These are phyloP conservation scores for Plasmodium gallinaceum DNA, from an alignment of 169 alveolate species.

Conservation along the genomic window DNA sequence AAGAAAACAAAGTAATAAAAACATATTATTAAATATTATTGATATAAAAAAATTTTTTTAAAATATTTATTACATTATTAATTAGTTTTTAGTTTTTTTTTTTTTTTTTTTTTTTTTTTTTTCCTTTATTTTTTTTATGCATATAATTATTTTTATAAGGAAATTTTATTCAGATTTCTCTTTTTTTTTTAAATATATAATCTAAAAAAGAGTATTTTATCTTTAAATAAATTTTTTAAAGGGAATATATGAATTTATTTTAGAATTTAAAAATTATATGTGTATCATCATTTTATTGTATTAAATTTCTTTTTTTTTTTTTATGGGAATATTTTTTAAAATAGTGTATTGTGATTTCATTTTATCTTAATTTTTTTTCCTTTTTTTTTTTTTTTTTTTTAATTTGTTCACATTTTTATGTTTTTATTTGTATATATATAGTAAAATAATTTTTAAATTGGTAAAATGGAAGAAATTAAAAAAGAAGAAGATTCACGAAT, in stretches of 20 bases:
- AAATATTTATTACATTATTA: neutral
- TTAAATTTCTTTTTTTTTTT: no score
- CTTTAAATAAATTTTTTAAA: no score
- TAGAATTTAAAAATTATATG: no score
- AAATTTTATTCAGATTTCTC: no score
- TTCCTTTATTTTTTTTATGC: no score
- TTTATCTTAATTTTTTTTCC: neutral
- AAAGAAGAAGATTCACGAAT: slow-evolving; percentile 7
- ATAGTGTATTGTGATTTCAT: neutral
- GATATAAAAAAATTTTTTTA: neutral
- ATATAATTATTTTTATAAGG: neutral
- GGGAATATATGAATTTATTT: no score
- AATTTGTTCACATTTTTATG: neutral
- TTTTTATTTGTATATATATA: slow-evolving; percentile 14
- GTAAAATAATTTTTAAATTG: neutral
- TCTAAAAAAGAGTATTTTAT: no score
- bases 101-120: no score
- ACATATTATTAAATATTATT: neutral
- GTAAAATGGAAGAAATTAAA: slow-evolving; percentile 19
- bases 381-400: neutral
- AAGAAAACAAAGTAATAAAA: neutral
- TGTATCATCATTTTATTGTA: no score
- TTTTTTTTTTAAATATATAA: no score
- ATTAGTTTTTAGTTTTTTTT: no score
- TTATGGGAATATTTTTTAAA: neutral